These are phyloP conservation scores for Fagopyrum homotropicum DNA, from an alignment of 148 eudicot genomes.

Conservation along the genomic window DNA sequence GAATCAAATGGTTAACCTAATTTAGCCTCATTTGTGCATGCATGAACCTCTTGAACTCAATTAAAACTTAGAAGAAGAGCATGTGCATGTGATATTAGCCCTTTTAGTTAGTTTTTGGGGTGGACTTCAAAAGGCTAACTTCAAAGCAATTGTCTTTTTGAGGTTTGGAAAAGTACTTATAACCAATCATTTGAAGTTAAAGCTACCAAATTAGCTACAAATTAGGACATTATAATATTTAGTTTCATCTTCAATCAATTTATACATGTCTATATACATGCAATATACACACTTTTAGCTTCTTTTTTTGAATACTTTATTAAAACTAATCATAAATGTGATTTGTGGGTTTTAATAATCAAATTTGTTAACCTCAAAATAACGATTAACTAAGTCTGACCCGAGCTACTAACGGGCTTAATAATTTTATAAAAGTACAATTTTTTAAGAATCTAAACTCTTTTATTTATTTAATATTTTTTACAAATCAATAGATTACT, in stretches of 20 bases:
- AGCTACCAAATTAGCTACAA: background rate
- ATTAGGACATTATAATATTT: background rate
- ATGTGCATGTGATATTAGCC: conserved; percentile 1
- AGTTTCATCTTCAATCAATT: background rate
- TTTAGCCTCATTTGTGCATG: background rate
- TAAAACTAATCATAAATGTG: background rate
- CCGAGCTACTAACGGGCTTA: too few species aligned
- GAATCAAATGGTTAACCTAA: background rate
- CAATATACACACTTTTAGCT: background rate
- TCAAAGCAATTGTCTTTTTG: background rate
- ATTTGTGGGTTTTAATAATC: background rate
- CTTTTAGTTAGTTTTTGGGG: background rate
- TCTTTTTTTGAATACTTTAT: background rate
- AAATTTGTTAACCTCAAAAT: background rate
- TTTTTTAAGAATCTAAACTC: too few species aligned
- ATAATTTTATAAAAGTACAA: too few species aligned
- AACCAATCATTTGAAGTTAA: conserved; percentile 8
- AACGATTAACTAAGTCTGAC: too few species aligned
- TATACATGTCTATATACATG: conserved; percentile 2
- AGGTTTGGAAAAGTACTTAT: background rate
- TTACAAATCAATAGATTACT: too few species aligned
- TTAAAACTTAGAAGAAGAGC: background rate
- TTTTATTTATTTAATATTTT: too few species aligned
- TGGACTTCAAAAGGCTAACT: background rate
- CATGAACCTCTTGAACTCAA: conserved; percentile 3